Evolutionary conservation across 495 filamentous ascomycete species (phyloP), one percentile per base, ranked within the genome.

Genomic region (Aspergillus sparsus): DNA sequence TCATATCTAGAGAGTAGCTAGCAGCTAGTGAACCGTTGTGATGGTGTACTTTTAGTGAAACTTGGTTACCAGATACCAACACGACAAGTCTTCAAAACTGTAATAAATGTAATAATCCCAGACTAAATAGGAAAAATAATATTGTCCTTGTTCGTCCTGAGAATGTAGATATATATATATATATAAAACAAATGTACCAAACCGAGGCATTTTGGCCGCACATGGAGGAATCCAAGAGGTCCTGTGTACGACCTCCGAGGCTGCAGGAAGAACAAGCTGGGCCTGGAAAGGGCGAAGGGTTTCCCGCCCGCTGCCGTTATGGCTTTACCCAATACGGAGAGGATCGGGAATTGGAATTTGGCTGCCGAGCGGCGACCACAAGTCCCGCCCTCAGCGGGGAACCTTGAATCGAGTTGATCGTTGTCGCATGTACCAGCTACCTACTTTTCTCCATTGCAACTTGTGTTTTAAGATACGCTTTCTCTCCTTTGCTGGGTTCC

Each of bases 271-370:
- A 41, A 13, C 37, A 4, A 42, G 11, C 9, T 42, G 39, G 44
- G 6, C 44, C 16, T 47, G n/a, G 44, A 10, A 45, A 45, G n/a
- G 46, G 56, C n/a, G n/a, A n/a, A 58, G 18, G 47, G 52, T 27
- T 44, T 52, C 12, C 57, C 49, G 57, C 39, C 35, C 7, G 18
- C 13, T 15, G 15, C 32, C 15, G 27, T 34, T n/a, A 34, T 37
- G 32, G 41, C 56, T 41, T 54, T 60, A 42, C 68, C 65, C 62
- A 64, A 71, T 71, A 68, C 73, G 73, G 74, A 76, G 73, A 62
- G 68, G 73, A 53, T 67, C 74, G 74, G 74, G 55, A 66, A 36
- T 55, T 60, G 37, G 63, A 64, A 55, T 57, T 42, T 50, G 51
- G 57, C 49, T 60, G 50, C 58, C 58, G 58, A 60, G 50, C 33